Percentiles rank a stretch among this genome's conserved stretches.
These are phyloP conservation scores for Filobasidium wieringae DNA, from an alignment of 768 basidiomycete genomes.

Conservation along the genomic window DNA sequence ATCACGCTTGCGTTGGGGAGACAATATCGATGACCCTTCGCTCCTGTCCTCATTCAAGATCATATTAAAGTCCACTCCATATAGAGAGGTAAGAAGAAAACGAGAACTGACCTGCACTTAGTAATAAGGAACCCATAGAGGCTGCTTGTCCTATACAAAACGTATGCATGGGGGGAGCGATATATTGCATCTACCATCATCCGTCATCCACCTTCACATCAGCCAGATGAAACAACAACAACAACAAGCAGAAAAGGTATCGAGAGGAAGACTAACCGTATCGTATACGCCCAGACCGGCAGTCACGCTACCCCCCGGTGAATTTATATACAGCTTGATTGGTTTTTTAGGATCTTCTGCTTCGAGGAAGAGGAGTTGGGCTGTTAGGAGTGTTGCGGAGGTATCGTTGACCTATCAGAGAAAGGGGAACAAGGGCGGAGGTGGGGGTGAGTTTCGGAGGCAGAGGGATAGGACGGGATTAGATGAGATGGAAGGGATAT, in stretches of 20 bases:
- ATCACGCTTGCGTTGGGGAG: conserved; percentile 91
- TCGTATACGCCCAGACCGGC: conserved; percentile 96
- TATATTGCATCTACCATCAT: conserved; percentile 64
- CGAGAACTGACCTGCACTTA: conserved; percentile 54
- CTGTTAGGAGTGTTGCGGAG: conserved; percentile 77
- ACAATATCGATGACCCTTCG: conserved; percentile 78
- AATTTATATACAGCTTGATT: conserved; percentile 94
- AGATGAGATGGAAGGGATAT: too few species aligned
- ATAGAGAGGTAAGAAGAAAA: conserved; percentile 18
- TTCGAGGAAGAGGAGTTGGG: conserved; percentile 88
- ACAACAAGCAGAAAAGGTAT: not conserved
- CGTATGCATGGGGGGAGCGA: conserved; percentile 87
- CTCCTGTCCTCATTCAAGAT: conserved; percentile 43
- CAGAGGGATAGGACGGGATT: not conserved
- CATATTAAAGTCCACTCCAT: conserved; percentile 14
- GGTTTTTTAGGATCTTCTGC: conserved; percentile 89
- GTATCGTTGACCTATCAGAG: conserved; percentile 64
- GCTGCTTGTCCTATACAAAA: conserved; percentile 92
- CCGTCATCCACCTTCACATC: not conserved
- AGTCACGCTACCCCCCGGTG: conserved; percentile 89
- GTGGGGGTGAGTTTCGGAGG: not conserved
- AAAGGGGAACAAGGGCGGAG: too few species aligned
- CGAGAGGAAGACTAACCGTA: conserved; percentile 50
- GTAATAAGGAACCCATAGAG: conserved; percentile 87
- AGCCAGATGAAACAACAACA: too few species aligned